Percentiles rank a stretch among this genome's conserved stretches.
These are phyloP conservation scores for Polygonum aviculare DNA, from an alignment of 148 eudicot genomes.

Conservation along the genomic window DNA sequence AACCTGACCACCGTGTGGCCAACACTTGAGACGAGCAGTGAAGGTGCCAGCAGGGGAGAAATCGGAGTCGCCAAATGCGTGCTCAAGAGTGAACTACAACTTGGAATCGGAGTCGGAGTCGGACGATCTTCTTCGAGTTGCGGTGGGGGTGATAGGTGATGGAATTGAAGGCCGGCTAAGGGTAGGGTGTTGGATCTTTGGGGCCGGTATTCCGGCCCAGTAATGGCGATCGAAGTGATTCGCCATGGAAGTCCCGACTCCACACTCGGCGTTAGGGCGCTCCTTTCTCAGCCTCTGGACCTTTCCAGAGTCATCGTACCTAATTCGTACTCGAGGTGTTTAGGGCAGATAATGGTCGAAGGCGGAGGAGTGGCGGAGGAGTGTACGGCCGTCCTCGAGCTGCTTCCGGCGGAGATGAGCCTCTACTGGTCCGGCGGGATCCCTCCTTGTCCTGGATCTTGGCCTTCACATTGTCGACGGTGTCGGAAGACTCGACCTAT, in stretches of 20 bases:
- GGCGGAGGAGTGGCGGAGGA: slow-evolving; percentile 7
- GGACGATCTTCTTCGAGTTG: slow-evolving; percentile 35
- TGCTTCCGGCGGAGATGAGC: too few relatives aligned
- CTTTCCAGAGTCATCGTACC: slow-evolving; percentile 9
- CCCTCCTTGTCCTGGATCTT: too few relatives aligned
- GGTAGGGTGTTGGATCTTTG: slow-evolving; percentile 11
- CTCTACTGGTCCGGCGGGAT: too few relatives aligned
- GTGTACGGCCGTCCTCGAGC: slow-evolving; percentile 12
- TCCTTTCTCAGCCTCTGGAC: slow-evolving; percentile 8
- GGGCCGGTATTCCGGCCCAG: slow-evolving; percentile 20
- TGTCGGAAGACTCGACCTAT: too few relatives aligned
- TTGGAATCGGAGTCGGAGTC: slow-evolving; percentile 72
- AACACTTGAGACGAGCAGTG: slow-evolving; percentile 77
- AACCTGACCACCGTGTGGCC: slow-evolving; percentile 86
- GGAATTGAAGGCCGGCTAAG: neutral
- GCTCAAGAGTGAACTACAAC: slow-evolving; percentile 66
- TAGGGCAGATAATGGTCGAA: too few relatives aligned
- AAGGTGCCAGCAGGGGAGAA: slow-evolving; percentile 73
- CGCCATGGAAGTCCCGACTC: slow-evolving; percentile 9
- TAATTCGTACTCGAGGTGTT: too few relatives aligned
- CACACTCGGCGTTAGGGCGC: slow-evolving; percentile 9
- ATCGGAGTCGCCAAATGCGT: slow-evolving; percentile 77
- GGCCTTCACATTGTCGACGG: too few relatives aligned
- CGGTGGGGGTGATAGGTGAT: neutral
- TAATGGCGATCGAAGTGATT: slow-evolving; percentile 10